Base-by-base conservation (phyloP, 805 yeast species). In the Metschnikowia orientalis region DNA sequence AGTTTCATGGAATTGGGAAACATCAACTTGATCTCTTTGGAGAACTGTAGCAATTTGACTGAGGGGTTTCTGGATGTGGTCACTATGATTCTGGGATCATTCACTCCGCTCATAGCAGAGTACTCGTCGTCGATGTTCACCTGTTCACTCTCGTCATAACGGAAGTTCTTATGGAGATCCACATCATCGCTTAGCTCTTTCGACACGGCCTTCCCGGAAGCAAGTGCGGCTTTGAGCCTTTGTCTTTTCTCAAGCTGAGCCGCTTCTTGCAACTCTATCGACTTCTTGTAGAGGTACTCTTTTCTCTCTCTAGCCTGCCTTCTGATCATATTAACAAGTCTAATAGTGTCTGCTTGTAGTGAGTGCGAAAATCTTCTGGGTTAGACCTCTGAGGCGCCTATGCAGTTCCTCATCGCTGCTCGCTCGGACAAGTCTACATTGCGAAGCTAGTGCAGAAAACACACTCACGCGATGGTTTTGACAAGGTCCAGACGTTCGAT, bases 271-370 rank as follows among this genome's bases (percentile, higher is more conserved):
- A 90, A 71, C 54, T 87, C 92, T 31, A 85, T 77, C 0, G 96
- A 85, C 56, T 89, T 88, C 32, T 87, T 74, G 65, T 85, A 92
- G 17, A 92, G 68, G 51, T 89, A 92, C 53, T 92, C 97, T 59
- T 95, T 77, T 65, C 98, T 76, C 58, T 92, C 97, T 63, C 98
- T 79, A 6, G 97, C 97, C 54, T 90, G 95, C 67, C 87, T 77
- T 61, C 98, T 77, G 36, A 87, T 61, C 96, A 66, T 66, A n/a
- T n/a, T n/a, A n/a, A n/a, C n/a, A n/a, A n/a, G n/a, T n/a, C n/a
- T n/a, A n/a, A n/a, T n/a, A n/a, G n/a, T n/a, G n/a, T n/a, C n/a
- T n/a, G n/a, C n/a, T n/a, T n/a, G n/a, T n/a, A n/a, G n/a, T n/a
- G n/a, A n/a, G n/a, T n/a, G n/a, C n/a, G n/a, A n/a, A n/a, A n/a